Evolutionary conservation across 1,139 yeast genomes (phyloP).

Genomic region (Diutina ranongensis): DNA sequence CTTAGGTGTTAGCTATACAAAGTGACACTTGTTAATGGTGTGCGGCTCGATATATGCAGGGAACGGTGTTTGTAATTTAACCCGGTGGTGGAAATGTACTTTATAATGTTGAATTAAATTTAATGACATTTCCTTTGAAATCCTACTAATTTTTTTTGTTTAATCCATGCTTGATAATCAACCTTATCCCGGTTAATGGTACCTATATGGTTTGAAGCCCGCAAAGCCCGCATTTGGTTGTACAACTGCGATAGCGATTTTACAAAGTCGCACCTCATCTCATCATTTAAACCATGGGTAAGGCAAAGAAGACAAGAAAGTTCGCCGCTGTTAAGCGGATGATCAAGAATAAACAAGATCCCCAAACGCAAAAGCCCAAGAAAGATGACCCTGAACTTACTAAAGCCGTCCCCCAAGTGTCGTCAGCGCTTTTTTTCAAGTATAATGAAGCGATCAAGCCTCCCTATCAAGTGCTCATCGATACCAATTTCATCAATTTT

Average conservation of each 20-base stretch:
- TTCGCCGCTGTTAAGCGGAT: slow-evolving; percentile 79
- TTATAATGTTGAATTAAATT: too few relatives aligned
- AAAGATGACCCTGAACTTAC: slow-evolving; percentile 72
- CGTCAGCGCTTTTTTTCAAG: slow-evolving; percentile 91
- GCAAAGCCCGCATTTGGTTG: too few relatives aligned
- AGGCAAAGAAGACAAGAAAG: slow-evolving; percentile 93
- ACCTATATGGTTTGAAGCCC: too few relatives aligned
- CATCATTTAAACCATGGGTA: slow-evolving; percentile 52
- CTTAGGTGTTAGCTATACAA: not conserved
- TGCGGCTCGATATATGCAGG: not conserved
- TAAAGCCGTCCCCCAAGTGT: slow-evolving; percentile 82
- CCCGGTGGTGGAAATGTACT: too few relatives aligned
- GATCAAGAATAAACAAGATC: slow-evolving; percentile 23
- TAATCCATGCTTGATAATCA: too few relatives aligned
- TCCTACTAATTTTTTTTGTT: too few relatives aligned
- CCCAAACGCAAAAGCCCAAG: slow-evolving; percentile 16
- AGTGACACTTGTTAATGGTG: not conserved
- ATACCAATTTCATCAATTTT: slow-evolving; percentile 93
- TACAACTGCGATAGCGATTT: too few relatives aligned
- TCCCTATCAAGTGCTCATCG: slow-evolving; percentile 89
- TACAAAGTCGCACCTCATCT: not conserved
- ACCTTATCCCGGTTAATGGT: too few relatives aligned
- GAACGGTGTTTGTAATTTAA: too few relatives aligned
- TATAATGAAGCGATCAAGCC: slow-evolving; percentile 90
- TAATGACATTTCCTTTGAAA: too few relatives aligned